phyloP scores from a whole-genome alignment of 495 filamentous ascomycete species.

The Echria macrotheca region DNA sequence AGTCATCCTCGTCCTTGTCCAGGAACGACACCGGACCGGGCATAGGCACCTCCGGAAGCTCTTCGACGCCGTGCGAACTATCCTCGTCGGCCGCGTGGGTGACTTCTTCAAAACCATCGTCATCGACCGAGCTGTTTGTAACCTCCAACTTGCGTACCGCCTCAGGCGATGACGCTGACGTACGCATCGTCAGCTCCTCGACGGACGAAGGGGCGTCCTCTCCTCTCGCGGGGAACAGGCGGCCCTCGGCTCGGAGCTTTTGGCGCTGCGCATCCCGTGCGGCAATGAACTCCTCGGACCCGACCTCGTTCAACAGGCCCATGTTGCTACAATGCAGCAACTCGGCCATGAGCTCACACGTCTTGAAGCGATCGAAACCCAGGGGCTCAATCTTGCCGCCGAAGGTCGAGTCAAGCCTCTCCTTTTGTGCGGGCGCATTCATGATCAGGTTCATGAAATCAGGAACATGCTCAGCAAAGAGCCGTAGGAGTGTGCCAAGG shows the following conservation, averaged over 20 bases:
- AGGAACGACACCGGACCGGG: slow-evolving; percentile 36
- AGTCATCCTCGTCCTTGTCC: slow-evolving; percentile 58
- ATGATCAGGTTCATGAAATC: slow-evolving; percentile 92
- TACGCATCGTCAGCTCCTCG: slow-evolving; percentile 43
- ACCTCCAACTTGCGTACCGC: slow-evolving; percentile 58
- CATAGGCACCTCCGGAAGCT: slow-evolving; percentile 41
- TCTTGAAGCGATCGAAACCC: slow-evolving; percentile 98
- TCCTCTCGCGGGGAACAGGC: slow-evolving; percentile 32
- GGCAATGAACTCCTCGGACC: slow-evolving; percentile 81
- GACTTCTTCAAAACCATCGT: slow-evolving; percentile 95
- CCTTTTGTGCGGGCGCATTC: slow-evolving; percentile 49
- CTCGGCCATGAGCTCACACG: slow-evolving; percentile 98
- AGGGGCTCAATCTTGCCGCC: slow-evolving; percentile 88
- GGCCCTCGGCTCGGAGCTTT: slow-evolving; percentile 65
- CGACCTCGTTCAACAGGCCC: slow-evolving; percentile 88
- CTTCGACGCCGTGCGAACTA: slow-evolving; percentile 44
- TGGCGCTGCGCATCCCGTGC: slow-evolving; percentile 78
- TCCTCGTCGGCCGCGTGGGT: slow-evolving; percentile 65
- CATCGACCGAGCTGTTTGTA: slow-evolving; percentile 67
- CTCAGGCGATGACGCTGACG: slow-evolving; percentile 42
- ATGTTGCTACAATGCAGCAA: slow-evolving; percentile 98
- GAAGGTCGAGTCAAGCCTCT: slow-evolving; percentile 60
- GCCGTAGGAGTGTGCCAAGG: slow-evolving; percentile 82
- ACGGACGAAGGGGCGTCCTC: slow-evolving; percentile 32
- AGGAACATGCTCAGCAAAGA: slow-evolving; percentile 87